phyloP scores from a whole-genome alignment of 2,329 filamentous ascomycete species.

The Cordyceps cateniannulata region DNA sequence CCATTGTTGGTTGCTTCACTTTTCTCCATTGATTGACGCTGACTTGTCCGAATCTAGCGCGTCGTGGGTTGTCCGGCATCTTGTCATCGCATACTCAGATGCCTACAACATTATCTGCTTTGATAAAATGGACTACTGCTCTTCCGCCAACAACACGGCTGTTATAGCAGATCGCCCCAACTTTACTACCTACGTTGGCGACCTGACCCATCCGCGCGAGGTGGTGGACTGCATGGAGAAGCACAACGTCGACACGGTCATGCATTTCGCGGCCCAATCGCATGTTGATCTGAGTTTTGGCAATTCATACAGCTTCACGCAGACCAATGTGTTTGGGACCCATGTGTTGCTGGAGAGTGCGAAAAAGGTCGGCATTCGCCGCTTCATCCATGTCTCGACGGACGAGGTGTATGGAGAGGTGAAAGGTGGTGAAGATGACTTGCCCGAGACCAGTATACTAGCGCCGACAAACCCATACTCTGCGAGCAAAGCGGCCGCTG shows the following conservation, averaged over 20 bases:
- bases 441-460: conserved; percentile 66
- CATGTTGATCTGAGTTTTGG: conserved; percentile 79
- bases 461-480: conserved; percentile 78
- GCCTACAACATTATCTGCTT: conserved; percentile 76
- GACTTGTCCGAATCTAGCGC: conserved; percentile 38
- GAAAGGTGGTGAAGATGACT: conserved; percentile 61
- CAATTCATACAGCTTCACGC: conserved; percentile 75
- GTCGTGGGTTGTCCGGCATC: conserved; percentile 76
- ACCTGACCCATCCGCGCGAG: conserved; percentile 65
- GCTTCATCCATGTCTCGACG: conserved; percentile 77
- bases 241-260: conserved; percentile 69
- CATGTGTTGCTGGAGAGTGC: conserved; percentile 74
- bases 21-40: background rate
- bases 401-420: conserved; percentile 85
- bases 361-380: conserved; percentile 61
- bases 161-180: conserved; percentile 61
- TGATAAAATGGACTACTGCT: conserved; percentile 79
- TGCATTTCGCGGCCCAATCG: conserved; percentile 82
- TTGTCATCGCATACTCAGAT: conserved; percentile 65
- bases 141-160: conserved; percentile 72
- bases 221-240: conserved; percentile 65
- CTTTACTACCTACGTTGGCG: conserved; percentile 74
- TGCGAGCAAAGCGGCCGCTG: conserved; percentile 72
- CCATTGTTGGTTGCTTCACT: background rate
- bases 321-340: conserved; percentile 78